Evolutionary conservation across 805 yeast genomes (phyloP).

Genomic region (Schwanniomyces pseudopolymorphus): DNA sequence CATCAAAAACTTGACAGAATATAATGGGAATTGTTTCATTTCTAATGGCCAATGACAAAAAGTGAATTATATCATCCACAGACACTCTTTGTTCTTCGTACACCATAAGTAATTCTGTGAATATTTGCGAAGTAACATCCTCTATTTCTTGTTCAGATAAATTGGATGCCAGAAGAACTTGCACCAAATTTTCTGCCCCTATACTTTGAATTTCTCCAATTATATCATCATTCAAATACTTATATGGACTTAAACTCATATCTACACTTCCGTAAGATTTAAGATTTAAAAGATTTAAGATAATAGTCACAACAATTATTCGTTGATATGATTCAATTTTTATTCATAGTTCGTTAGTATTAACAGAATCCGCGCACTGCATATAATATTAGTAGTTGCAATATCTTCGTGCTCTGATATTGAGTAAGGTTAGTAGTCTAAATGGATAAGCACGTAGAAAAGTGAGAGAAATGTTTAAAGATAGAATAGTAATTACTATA

Average conservation of each 20-base stretch:
- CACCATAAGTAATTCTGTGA: constrained; percentile 32
- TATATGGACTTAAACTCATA: constrained; percentile 11
- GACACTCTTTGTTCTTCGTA: constrained; percentile 19
- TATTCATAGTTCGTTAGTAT: not conserved
- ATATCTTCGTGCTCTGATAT: too few relatives aligned
- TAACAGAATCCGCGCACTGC: not conserved
- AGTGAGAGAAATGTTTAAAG: too few relatives aligned
- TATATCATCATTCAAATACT: constrained; percentile 31
- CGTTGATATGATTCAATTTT: not conserved
- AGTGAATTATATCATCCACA: constrained; percentile 15
- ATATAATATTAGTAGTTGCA: not conserved
- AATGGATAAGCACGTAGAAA: too few relatives aligned
- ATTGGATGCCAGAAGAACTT: constrained; percentile 27
- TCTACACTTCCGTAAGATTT: not conserved
- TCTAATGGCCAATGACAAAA: constrained; percentile 27
- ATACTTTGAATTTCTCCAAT: constrained; percentile 27
- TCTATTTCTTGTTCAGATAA: constrained; percentile 14
- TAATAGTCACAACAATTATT: not conserved
- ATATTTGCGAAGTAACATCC: constrained; percentile 22
- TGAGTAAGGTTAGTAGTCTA: too few relatives aligned
- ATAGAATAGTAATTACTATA: too few relatives aligned
- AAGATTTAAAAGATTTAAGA: not conserved
- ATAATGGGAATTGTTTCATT: constrained; percentile 30
- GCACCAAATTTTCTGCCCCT: constrained; percentile 33
- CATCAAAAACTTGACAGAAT: constrained; percentile 39